A percentile compares a stretch with the other conserved stretches of the same genome.
These are phyloP conservation scores for Lentinula guzmanii DNA, from an alignment of 768 basidiomycete species.

Conservation along the genomic window DNA sequence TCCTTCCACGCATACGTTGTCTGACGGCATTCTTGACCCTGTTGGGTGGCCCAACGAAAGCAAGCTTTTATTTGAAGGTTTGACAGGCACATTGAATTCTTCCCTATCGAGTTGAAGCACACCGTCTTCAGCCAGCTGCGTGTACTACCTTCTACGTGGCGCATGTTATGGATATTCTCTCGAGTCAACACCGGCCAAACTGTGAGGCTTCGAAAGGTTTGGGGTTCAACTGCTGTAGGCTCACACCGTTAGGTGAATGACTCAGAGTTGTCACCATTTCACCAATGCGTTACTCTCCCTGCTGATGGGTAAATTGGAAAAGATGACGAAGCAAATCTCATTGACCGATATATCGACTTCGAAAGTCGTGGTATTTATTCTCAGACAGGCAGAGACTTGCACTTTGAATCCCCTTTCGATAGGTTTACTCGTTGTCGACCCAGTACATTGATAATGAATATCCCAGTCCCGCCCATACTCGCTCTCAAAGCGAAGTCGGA, in stretches of 20 bases:
- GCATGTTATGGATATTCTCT: not conserved
- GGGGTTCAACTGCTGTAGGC: not conserved
- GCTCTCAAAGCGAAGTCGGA: not conserved
- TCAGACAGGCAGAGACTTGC: not conserved
- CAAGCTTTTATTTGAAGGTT: no score
- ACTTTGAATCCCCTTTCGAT: not conserved
- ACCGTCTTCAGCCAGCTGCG: no score
- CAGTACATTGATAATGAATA: not conserved
- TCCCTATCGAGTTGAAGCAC: not conserved
- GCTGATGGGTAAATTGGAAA: not conserved
- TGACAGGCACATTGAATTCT: no score
- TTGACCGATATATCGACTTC: not conserved
- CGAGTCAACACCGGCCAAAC: not conserved
- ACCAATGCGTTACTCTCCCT: no score
- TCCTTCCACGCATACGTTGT: no score
- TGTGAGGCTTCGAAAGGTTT: not conserved
- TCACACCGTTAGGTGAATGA: no score
- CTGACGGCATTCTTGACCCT: no score
- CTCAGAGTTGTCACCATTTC: no score
- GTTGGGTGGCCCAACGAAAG: no score
- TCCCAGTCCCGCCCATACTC: constrained; percentile 3
- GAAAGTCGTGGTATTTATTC: not conserved
- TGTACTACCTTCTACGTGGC: not conserved
- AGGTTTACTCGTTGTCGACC: not conserved
- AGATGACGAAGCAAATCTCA: not conserved